These are phyloP conservation scores for Arthrobotrys iridis DNA, from an alignment of 2,329 filamentous ascomycete genomes.

Conservation along the genomic window DNA sequence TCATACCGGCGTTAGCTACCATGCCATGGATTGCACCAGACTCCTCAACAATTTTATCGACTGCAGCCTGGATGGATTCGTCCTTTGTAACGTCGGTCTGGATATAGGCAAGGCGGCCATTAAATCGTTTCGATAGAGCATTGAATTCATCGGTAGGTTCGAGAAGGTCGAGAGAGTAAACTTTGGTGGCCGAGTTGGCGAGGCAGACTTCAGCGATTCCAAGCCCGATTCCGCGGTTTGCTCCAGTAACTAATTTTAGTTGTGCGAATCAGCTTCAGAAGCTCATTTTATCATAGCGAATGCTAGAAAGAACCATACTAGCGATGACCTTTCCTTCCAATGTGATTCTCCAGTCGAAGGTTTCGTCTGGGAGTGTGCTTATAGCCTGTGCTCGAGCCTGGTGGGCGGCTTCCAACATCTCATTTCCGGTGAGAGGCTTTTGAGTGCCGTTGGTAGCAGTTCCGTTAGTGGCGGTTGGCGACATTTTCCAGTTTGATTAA, in stretches of 20 bases:
- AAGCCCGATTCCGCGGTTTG: slow-evolving; percentile 64
- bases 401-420: slow-evolving; percentile 40
- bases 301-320: slow-evolving; percentile 58
- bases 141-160: slow-evolving; percentile 60
- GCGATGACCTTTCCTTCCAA: slow-evolving; percentile 62
- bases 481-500: slow-evolving; percentile 23
- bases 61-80: slow-evolving; percentile 61
- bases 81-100: slow-evolving; percentile 65
- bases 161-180: slow-evolving; percentile 63
- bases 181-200: slow-evolving; percentile 62
- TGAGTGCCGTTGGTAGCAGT: slow-evolving; percentile 15
- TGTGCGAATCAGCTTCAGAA: slow-evolving; percentile 57
- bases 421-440: slow-evolving; percentile 34
- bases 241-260: slow-evolving; percentile 63
- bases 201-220: slow-evolving; percentile 65
- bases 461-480: slow-evolving; percentile 39
- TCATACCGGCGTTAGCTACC: slow-evolving; percentile 63
- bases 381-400: slow-evolving; percentile 36
- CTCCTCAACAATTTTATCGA: slow-evolving; percentile 62
- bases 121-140: slow-evolving; percentile 62
- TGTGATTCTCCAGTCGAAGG: slow-evolving; percentile 61
- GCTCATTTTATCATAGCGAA: too few relatives aligned
- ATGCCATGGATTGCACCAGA: slow-evolving; percentile 64
- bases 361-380: slow-evolving; percentile 60
- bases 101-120: slow-evolving; percentile 63